Percentiles rank a stretch among this genome's conserved stretches.
phyloP scores from a whole-genome alignment of 2,329 filamentous ascomycete genomes.

The Aspergillus awamori region DNA sequence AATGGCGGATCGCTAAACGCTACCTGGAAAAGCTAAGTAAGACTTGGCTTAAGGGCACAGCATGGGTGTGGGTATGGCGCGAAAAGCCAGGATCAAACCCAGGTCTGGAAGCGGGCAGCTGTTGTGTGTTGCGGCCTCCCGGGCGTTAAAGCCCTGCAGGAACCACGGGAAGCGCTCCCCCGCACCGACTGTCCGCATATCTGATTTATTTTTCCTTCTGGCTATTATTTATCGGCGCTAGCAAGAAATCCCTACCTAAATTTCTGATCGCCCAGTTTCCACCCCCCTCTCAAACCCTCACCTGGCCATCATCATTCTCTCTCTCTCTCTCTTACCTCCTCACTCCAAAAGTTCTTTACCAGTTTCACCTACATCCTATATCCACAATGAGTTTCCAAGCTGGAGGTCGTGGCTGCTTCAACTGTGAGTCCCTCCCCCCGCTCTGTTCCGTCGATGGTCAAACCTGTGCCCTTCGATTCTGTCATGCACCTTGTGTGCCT shows the following conservation, averaged over 20 bases:
- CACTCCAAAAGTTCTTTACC: not conserved
- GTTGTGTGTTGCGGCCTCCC: constrained; percentile 1
- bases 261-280: constrained; percentile 20
- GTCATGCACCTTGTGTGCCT: constrained; percentile 1
- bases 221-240: constrained; percentile 22
- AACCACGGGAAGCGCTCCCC: constrained; percentile 21
- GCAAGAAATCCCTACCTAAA: constrained; percentile 20
- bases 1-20: not conserved
- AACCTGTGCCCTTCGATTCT: constrained; percentile 6
- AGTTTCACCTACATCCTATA: constrained; percentile 15
- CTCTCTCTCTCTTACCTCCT: constrained; percentile 1
- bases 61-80: not conserved
- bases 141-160: constrained; percentile 18
- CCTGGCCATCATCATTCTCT: not conserved
- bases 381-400: constrained; percentile 54
- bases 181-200: constrained; percentile 23
- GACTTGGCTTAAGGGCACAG: too few relatives aligned
- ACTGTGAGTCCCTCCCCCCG: constrained; percentile 52
- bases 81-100: not conserved
- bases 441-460: constrained; percentile 8
- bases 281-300: constrained; percentile 2
- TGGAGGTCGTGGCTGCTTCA: constrained; percentile 60
- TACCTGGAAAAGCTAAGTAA: not conserved
- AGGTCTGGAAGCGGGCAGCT: not conserved
- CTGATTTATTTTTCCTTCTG: constrained; percentile 11